Conservation (phyloP, 208 protist genomes). For the Trypanosoma rangeli region DNA sequence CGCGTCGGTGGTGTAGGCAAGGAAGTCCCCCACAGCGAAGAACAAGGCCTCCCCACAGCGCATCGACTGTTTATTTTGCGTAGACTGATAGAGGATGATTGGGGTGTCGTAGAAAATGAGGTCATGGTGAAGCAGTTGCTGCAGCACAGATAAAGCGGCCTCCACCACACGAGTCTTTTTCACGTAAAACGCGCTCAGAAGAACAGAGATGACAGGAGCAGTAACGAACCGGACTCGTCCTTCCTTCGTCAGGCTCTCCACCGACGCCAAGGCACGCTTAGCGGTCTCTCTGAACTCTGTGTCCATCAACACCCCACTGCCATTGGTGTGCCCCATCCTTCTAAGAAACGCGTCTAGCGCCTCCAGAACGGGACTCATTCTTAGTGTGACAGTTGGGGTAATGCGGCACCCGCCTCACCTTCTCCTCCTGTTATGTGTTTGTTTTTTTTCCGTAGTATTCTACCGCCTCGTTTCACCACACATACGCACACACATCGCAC, state of each 20-base stretch:
- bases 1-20: constrained; percentile 37
- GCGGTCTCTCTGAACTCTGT: constrained; percentile 38
- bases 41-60: constrained; percentile 40
- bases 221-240: constrained; percentile 2
- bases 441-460: background rate
- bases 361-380: constrained; percentile 5
- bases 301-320: constrained; percentile 23
- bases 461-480: background rate
- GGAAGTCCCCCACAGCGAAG: constrained; percentile 37
- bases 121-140: constrained; percentile 39
- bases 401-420: background rate
- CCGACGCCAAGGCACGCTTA: constrained; percentile 23
- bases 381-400: background rate
- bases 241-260: constrained; percentile 1
- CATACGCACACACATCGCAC: background rate
- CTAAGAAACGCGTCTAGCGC: constrained; percentile 12
- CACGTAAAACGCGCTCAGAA: constrained; percentile 55
- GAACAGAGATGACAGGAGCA: constrained; percentile 35
- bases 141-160: constrained; percentile 34
- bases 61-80: constrained; percentile 19
- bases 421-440: background rate
- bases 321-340: constrained; percentile 29
- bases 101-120: constrained; percentile 25
- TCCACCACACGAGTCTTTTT: constrained; percentile 57
- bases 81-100: constrained; percentile 39